These are phyloP conservation scores for Fusarium drepaniforme DNA, from an alignment of 2,329 filamentous ascomycete species.

Conservation along the genomic window DNA sequence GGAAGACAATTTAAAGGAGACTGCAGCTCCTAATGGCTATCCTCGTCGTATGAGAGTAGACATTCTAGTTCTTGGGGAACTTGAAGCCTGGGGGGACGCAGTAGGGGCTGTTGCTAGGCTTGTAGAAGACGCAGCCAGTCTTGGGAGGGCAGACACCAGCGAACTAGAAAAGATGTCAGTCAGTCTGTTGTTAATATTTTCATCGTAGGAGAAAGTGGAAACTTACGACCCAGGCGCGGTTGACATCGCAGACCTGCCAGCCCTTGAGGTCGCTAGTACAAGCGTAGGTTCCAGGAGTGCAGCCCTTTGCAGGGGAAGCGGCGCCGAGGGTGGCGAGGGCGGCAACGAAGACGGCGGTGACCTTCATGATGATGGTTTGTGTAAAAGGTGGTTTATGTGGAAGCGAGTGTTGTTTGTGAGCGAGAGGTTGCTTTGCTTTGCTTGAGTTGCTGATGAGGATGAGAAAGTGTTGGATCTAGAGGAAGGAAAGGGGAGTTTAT, in stretches of 20 bases:
- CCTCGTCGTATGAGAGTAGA: background rate
- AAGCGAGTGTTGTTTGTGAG: conserved; percentile 25
- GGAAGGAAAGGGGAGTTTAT: conserved; percentile 14
- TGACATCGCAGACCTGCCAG: conserved; percentile 51
- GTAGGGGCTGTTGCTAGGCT: conserved; percentile 52
- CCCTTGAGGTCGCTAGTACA: conserved; percentile 45
- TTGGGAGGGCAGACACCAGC: conserved; percentile 52
- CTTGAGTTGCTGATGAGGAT: conserved; percentile 24
- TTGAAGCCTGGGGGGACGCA: conserved; percentile 51
- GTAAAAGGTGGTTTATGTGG: background rate
- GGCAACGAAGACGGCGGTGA: conserved; percentile 38
- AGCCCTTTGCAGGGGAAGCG: conserved; percentile 23
- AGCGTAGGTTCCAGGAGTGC: conserved; percentile 51
- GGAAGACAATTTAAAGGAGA: background rate
- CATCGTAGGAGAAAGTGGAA: conserved; percentile 3
- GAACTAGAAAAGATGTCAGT: conserved; percentile 34
- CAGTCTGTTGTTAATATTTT: no score
- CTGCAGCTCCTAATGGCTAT: conserved; percentile 15
- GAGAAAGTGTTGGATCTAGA: conserved; percentile 2
- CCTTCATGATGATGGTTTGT: conserved; percentile 47
- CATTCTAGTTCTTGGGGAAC: conserved; percentile 39
- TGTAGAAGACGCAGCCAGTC: conserved; percentile 52
- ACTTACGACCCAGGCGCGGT: conserved; percentile 50
- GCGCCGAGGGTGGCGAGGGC: conserved; percentile 39
- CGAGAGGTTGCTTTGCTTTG: conserved; percentile 21